Base-by-base conservation (phyloP, 805 yeast species). In the Yarrowia hollandica region DNA sequence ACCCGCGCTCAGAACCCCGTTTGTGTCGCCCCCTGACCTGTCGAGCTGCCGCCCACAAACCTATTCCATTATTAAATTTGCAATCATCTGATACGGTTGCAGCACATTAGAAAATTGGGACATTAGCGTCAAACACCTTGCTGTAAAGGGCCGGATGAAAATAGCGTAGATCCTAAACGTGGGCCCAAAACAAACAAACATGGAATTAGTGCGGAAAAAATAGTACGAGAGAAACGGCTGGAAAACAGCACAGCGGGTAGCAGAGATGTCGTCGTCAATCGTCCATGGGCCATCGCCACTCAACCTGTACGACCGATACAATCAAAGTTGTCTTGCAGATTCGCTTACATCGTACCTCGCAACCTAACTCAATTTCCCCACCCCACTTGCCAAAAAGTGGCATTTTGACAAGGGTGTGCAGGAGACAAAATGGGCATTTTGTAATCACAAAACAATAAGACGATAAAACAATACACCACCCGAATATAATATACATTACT, bases 291-390 rank as follows among this genome's bases (percentile, higher is more conserved):
- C n/a, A n/a, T n/a, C n/a, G n/a, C n/a, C n/a, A n/a, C n/a, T n/a
- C n/a, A n/a, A n/a, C n/a, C n/a, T n/a, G n/a, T n/a, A n/a, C n/a
- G n/a, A 2, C 41, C 22, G 15, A 16, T 16, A 25, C 48, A 41
- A 44, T 44, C 52, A 44, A 44, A 44, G 52, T 44, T 44, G 52
- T 9, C 35, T 6, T 44, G 52, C 52, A 41, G 48, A 44, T 44
- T 44, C 52, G 52, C 52, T 44, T 44, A 44, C 52, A 28, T 44
- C 52, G 52, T 44, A 44, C 52, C 52, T 44, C 52, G 52, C 52
- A 44, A 28, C 52, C 35, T 44, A 44, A 44, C 52, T 44, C 52
- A 28, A 30, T 28, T 44, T 28, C 35, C 52, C 52, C 35, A 44
- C 52, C 35, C 50, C 50, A 28, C 50, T 44, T 26, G 33, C 16